Evolutionary conservation across 352 stramenopile genomes (phyloP), one percentile per base, ranked within the genome.

Genomic region (Pythium utonaiense): DNA sequence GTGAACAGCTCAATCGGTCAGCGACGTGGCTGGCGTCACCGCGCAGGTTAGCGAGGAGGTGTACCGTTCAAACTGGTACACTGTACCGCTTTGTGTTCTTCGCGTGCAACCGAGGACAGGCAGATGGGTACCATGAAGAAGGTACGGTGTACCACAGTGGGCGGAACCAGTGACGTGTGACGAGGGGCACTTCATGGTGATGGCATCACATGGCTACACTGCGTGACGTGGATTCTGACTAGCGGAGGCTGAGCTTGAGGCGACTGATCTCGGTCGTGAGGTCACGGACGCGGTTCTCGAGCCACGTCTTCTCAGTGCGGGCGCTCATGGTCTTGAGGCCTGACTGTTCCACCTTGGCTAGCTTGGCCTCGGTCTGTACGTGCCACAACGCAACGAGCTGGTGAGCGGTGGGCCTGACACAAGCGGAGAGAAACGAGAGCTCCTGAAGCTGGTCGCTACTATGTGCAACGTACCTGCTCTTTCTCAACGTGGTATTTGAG

Each of bases 401-500:
- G 28, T 52, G 27, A 36, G 45, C 34, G n/a, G n/a, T n/a, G n/a
- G n/a, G n/a, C n/a, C n/a, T n/a, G n/a, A n/a, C n/a, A n/a, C n/a
- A n/a, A n/a, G n/a, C n/a, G n/a, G n/a, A n/a, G n/a, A n/a, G n/a
- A n/a, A n/a, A n/a, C n/a, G n/a, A n/a, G n/a, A n/a, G n/a, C n/a
- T n/a, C n/a, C n/a, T n/a, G n/a, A n/a, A n/a, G n/a, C n/a, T n/a
- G n/a, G n/a, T n/a, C n/a, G n/a, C n/a, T n/a, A n/a, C n/a, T n/a
- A n/a, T n/a, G n/a, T n/a, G 8, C 7, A 50, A 17, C 10, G 6
- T 40, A 78, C 73, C 73, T 80, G 71, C 21, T 78, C 72, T 45
- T 79, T 83, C 30, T 83, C 69, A 12, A 83, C 59, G 36, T 83
- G 70, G 16, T 77, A 59, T 28, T 67, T 60, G 64, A 83, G 66